Evolutionary conservation across 768 basidiomycete genomes (phyloP).

Genomic region (Lentinula edodes): DNA sequence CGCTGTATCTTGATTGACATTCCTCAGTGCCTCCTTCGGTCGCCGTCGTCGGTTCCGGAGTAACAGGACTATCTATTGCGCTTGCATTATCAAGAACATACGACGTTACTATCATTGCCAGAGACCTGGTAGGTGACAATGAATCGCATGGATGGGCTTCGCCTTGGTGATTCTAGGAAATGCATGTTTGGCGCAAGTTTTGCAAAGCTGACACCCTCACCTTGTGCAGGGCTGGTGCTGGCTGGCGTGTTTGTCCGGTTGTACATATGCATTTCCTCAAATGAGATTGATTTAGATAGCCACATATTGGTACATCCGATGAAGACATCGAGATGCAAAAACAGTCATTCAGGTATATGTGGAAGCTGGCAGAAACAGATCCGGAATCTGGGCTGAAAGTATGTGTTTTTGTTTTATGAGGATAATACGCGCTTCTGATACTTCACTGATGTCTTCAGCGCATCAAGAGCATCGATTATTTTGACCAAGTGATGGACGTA

Average conservation of each 20-base stretch:
- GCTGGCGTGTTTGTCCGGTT: not conserved
- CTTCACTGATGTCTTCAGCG: not conserved
- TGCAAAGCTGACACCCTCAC: not conserved
- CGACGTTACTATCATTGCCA: conserved; percentile 4
- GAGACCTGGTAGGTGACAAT: conserved; percentile 7
- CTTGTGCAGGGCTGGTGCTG: conserved; percentile 1
- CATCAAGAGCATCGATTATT: not conserved
- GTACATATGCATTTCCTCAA: too few relatives aligned
- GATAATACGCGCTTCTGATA: not conserved
- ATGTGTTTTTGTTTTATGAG: not conserved
- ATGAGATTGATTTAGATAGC: not conserved
- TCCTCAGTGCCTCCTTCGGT: not conserved
- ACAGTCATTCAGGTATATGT: conserved; percentile 5
- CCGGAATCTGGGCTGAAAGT: conserved; percentile 1
- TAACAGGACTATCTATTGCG: conserved; percentile 4
- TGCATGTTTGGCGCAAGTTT: not conserved
- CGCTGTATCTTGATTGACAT: not conserved
- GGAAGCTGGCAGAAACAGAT: conserved; percentile 2
- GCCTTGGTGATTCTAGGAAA: not conserved
- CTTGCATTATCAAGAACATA: conserved; percentile 6
- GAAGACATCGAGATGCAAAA: conserved; percentile 5
- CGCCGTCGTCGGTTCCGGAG: not conserved
- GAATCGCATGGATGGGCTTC: conserved; percentile 6
- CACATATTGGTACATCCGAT: not conserved
- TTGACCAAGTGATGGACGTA: conserved; percentile 1